Base-by-base conservation (phyloP, 768 basidiomycete species). In the Porphyrellus cyaneotinctus region DNA sequence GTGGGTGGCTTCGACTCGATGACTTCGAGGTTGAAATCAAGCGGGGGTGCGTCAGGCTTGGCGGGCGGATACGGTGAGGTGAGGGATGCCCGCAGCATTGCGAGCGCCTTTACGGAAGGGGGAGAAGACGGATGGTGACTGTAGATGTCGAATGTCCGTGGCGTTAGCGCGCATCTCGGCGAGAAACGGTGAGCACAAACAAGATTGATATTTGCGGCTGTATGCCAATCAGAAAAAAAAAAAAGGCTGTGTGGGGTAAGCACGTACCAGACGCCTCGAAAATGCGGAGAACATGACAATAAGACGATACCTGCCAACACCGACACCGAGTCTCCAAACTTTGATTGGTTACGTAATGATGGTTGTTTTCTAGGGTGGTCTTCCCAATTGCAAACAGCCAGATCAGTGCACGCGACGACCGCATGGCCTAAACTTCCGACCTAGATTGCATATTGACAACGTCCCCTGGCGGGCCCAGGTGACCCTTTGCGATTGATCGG, bases 11-110 rank as follows among this genome's bases (percentile, higher is more conserved):
- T 70, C 8, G 76, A 75, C 63, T 88, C 86, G 39, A 91, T 72
- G 23, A 91, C 82, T 49, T 88, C 83, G 18, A 91, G 79, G 51
- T 85, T 76, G 72, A 87, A 91, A 13, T 78, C 68, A 15, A 91
- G 78, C 0, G 88, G 84, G 4, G 74, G 65, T 0, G 74, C 74
- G 5, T 69, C 60, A 0, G 75, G 59, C 17, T 74, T 77, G 8
- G 66, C 68, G 0, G 81, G 74, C 11, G 88, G 88, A 63, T 85
- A 91, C 0, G 87, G 79, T 0, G 66, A 67, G 0, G 84, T 79
- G 0, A 86, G 64, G 0, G 88, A 78, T 0, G 79, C 71, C 6
- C 79, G 78, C 12, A 91, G 75, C 17, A 88, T 68, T 2, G 70
- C 72, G 6, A 91, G 72, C 0, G 87, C 85, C 60, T 79, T 75